Percentiles rank a stretch among this genome's conserved stretches.
phyloP scores from a whole-genome alignment of 2,329 filamentous ascomycete genomes.

The Fusarium sp. region DNA sequence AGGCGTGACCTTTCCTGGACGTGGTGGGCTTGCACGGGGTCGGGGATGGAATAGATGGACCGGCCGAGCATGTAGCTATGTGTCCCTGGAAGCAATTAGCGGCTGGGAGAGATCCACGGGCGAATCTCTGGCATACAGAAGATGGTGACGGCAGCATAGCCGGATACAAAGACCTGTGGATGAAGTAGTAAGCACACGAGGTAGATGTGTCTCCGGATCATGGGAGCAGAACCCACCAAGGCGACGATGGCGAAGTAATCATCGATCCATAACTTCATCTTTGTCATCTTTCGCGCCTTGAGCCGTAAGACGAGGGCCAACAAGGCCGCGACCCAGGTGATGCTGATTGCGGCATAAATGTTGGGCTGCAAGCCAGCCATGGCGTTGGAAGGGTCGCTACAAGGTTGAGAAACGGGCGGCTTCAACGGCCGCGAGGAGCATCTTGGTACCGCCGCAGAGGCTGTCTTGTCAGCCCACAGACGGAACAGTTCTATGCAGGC shows the following conservation, averaged over 20 bases:
- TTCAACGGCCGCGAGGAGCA: neutral
- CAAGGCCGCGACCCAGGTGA: conserved; percentile 34
- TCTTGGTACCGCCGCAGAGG: neutral
- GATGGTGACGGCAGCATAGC: conserved; percentile 19
- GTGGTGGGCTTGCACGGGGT: neutral
- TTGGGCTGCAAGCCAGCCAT: conserved; percentile 38
- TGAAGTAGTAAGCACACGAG: neutral
- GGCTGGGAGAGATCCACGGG: too few relatives aligned
- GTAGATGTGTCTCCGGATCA: too few relatives aligned
- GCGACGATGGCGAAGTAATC: conserved; percentile 34
- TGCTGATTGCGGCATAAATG: conserved; percentile 30
- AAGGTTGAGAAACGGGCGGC: neutral
- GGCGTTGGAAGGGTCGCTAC: neutral
- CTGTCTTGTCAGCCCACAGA: neutral
- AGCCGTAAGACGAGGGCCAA: conserved; percentile 29
- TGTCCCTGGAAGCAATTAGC: conserved; percentile 25
- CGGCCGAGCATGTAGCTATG: conserved; percentile 27
- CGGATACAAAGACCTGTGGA: conserved; percentile 10
- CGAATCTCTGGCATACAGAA: conserved; percentile 17
- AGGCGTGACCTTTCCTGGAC: conserved; percentile 23
- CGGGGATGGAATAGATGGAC: neutral
- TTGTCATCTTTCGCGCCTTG: conserved; percentile 34
- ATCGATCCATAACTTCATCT: conserved; percentile 38
- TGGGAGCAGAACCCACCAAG: conserved; percentile 16
- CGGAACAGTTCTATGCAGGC: too few relatives aligned